Evolutionary conservation across 768 basidiomycete species (phyloP).

Genomic region (Mycena olivaceomarginata): DNA sequence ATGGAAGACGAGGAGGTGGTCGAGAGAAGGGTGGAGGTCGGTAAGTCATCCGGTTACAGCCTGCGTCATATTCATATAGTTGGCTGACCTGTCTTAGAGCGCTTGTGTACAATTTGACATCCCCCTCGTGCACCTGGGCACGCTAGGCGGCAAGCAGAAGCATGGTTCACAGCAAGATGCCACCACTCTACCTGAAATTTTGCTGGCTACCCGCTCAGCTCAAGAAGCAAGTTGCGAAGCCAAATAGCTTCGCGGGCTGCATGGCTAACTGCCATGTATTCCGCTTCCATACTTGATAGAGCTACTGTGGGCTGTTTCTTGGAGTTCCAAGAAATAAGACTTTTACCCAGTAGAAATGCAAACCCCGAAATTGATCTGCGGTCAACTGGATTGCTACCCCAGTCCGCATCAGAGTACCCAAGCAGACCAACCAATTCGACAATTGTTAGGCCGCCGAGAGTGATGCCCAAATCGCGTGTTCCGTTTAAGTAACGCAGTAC

Average conservation of each 20-base stretch:
- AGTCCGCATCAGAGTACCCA: conserved; percentile 39
- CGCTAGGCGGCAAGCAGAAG: too few relatives aligned
- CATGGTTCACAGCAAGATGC: too few relatives aligned
- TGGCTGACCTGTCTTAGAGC: too few relatives aligned
- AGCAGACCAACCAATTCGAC: not conserved
- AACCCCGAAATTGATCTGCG: conserved; percentile 55
- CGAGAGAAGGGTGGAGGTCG: too few relatives aligned
- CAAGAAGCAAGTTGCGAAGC: conserved; percentile 44
- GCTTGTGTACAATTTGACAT: too few relatives aligned
- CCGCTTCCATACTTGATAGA: conserved; percentile 51
- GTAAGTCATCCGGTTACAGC: too few relatives aligned
- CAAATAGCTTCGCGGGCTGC: conserved; percentile 56
- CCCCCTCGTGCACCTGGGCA: too few relatives aligned
- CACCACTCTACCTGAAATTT: too few relatives aligned
- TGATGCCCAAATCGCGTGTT: conserved; percentile 40
- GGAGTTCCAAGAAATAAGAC: conserved; percentile 56
- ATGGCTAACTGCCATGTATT: conserved; percentile 58
- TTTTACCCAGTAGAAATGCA: conserved; percentile 47
- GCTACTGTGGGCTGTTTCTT: conserved; percentile 55
- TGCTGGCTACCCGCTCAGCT: too few relatives aligned
- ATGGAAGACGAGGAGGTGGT: too few relatives aligned
- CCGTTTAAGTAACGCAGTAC: conserved; percentile 59
- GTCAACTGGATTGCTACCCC: conserved; percentile 45
- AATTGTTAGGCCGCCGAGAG: conserved; percentile 10
- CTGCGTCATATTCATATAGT: too few relatives aligned